phyloP scores from a whole-genome alignment of 2,329 filamentous ascomycete species.

The Ilyonectria sp. region DNA sequence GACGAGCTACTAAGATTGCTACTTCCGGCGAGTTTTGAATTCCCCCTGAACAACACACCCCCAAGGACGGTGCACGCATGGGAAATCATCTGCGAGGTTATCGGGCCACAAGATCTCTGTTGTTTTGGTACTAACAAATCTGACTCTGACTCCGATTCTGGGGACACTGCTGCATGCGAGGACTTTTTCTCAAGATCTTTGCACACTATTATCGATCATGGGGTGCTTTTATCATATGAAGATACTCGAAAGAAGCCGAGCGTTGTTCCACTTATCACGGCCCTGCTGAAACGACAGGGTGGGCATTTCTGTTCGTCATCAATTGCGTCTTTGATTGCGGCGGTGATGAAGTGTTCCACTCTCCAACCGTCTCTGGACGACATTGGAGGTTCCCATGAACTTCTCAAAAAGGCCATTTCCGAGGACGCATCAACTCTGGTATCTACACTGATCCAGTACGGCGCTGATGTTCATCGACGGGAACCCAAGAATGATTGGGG shows the following conservation, averaged over 20 bases:
- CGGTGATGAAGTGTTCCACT: not conserved
- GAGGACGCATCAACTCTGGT: not conserved
- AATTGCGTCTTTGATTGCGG: not conserved
- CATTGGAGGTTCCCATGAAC: not conserved
- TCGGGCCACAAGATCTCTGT: no score
- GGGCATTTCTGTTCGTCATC: not conserved
- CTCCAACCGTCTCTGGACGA: not conserved
- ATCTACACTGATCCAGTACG: not conserved
- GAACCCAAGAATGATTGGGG: no score
- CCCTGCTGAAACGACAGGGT: not conserved
- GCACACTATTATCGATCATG: not conserved
- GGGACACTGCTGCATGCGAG: no score
- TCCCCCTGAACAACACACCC: no score
- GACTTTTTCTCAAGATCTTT: not conserved
- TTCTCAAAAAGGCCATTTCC: not conserved
- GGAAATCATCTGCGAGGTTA: no score
- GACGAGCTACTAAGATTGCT: not conserved
- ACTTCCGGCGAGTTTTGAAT: no score
- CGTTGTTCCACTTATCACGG: not conserved
- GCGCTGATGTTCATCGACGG: not conserved
- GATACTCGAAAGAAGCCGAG: not conserved
- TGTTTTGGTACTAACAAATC: no score
- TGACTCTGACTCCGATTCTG: no score
- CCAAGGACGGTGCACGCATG: no score
- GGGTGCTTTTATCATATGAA: not conserved